Conservation (phyloP, 1,284 basidiomycete genomes). For the Moesziomyces sp. region DNA sequence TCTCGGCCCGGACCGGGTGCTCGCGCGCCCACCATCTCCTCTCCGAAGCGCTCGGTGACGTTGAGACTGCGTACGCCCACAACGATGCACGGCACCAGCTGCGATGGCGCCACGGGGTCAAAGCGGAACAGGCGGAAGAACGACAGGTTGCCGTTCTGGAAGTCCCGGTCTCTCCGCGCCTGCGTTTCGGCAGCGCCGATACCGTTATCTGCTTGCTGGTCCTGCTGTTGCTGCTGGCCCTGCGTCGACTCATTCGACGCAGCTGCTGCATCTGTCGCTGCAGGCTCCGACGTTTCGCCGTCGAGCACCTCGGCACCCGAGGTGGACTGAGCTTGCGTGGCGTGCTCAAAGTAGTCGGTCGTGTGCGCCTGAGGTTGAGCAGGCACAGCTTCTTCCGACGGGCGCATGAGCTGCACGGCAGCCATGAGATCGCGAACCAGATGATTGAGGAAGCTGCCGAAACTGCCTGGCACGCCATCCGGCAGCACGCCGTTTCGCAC, state of each 20-base stretch:
- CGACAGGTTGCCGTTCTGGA: constrained; percentile 58
- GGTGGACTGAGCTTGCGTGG: constrained; percentile 13
- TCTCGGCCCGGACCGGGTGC: constrained; percentile 24
- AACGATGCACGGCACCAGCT: constrained; percentile 60
- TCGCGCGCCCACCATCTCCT: constrained; percentile 23
- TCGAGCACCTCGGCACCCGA: constrained; percentile 37
- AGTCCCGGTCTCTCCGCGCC: constrained; percentile 49
- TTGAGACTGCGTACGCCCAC: constrained; percentile 63
- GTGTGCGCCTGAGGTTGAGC: constrained; percentile 15
- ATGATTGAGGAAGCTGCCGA: constrained; percentile 59
- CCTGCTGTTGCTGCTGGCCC: not conserved
- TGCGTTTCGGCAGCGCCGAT: constrained; percentile 29
- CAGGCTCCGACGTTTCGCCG: constrained; percentile 16
- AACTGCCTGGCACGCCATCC: constrained; percentile 55
- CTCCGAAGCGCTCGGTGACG: constrained; percentile 47
- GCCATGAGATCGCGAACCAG: constrained; percentile 52
- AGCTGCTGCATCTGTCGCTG: not conserved
- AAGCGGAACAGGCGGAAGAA: constrained; percentile 66
- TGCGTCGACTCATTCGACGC: not conserved
- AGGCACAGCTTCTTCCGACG: constrained; percentile 17
- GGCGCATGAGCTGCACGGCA: constrained; percentile 52
- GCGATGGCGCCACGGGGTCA: constrained; percentile 44
- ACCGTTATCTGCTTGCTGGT: not conserved
- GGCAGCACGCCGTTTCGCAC: constrained; percentile 49
- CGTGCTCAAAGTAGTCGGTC: constrained; percentile 39